Base-by-base conservation (phyloP, 208 protist species). In the Wallacemonas collosoma region DNA sequence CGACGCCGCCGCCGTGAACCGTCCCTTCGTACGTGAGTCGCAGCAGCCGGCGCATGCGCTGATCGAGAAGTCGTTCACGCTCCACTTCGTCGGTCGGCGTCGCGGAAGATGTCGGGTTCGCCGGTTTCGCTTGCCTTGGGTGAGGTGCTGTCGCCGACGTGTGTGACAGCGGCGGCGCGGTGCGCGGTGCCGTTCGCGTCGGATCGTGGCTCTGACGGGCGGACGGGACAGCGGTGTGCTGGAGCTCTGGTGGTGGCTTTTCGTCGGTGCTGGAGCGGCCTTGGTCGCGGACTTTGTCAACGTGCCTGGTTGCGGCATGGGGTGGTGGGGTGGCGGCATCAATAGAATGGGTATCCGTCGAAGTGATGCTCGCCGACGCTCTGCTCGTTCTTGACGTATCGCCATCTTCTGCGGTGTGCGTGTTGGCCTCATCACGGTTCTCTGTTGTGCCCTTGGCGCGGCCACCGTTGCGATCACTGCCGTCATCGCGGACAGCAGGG, bases 1-100 rank as follows among this genome's bases (percentile, higher is more conserved):
- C 63, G 9, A 95, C 79, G 50, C 75, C 81, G 58, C 76, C 77
- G 44, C 88, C 82, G 3, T 62, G 75, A 4, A 73, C 69, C 15
- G 93, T 71, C 14, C 85, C 87, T 63, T 86, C 89, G 75, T 96
- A 96, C 7, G 88, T 85, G 2, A 94, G 79, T 12, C 81, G 81
- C 72, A 91, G 81, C 72, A 96, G 68, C 26, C 88, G 84, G 44
- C 80, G 81, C 45, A 90, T 70, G 62, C 87, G 87, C 26, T 71
- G 71, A 40, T 87, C 80, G 38, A 82, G 57, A n/a, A 89, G 64
- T 2, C 72, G 64, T 44, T 89, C 84, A 51, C 78, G 83, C 65
- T 83, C 84, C 2, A 74, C 65, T 55, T 62, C 68, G 39, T 45
- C 48, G 1, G 45, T 11, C 50, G 17, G 40, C 53, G 4, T 57